Base-by-base conservation (phyloP, 495 filamentous ascomycete species). In the Xylaria longipes region DNA sequence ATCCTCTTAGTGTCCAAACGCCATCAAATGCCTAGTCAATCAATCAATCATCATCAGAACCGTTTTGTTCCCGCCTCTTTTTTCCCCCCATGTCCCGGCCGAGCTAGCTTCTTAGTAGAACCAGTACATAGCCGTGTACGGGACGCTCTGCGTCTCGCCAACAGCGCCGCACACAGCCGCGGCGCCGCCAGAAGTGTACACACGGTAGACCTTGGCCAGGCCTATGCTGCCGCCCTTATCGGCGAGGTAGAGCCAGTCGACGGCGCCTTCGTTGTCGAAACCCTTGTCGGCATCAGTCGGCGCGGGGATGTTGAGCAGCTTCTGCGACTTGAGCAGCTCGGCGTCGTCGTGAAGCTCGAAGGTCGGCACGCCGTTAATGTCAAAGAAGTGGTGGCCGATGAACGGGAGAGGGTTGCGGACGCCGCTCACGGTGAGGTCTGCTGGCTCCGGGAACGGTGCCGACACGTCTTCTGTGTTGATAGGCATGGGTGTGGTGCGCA, bases 101-200 rank as follows among this genome's bases (percentile, higher is more conserved):
- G 29, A 15, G 9, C 25, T 29, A 8, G 15, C 25, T 31, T 15
- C 33, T 74, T 65, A 77, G 57, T 89, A 93, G 68, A 93, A 89
- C 89, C 89, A 93, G 78, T 94, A 94, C 77, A 88, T 87, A 0
- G 92, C 87, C 0, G 90, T 81, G 79, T 94, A 94, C 14, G 88
- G 84, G 5, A 93, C 85, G 70, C 79, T 85, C 74, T 84, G 77
- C 37, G 85, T 76, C 12, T 71, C 73, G 0, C 81, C 82, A 1
- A 72, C 76, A 1, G 79, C 72, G 68, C 84, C 86, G 15, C 85
- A 89, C n/a, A 80, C 64, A 56, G 85, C 84, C 9, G 87, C 64
- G 37, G 74, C 76, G 25, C 92, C 92, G n/a, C 89, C 89, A 15
- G 88, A 88, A 1, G 91, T 94, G 66, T 87, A 77, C 25, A 94